Evolutionary conservation across 352 stramenopile genomes (phyloP).

Genomic region (Pythium rhizo-oryzae): DNA sequence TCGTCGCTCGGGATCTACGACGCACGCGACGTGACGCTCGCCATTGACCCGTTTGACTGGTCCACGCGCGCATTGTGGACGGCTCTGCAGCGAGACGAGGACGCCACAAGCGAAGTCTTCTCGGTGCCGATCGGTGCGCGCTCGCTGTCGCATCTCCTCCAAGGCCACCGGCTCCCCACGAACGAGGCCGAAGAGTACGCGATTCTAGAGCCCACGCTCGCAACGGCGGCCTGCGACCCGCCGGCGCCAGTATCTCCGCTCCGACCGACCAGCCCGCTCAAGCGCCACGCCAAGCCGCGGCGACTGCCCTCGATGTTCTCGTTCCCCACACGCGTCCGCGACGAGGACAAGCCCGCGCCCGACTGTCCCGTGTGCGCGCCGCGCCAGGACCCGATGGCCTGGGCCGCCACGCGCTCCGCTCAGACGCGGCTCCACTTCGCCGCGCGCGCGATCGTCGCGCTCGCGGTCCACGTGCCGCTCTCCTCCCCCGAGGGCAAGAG

Average conservation of each 20-base stretch:
- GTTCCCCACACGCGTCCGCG: constrained; percentile 7
- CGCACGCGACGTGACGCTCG: constrained; percentile 41
- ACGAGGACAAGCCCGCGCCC: not conserved
- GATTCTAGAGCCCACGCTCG: not conserved
- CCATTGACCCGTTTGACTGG: constrained; percentile 69
- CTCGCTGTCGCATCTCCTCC: constrained; percentile 42
- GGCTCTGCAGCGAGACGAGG: constrained; percentile 25
- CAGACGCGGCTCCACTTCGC: constrained; percentile 38
- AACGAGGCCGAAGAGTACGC: constrained; percentile 54
- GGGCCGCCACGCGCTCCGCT: constrained; percentile 20
- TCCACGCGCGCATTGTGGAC: constrained; percentile 20
- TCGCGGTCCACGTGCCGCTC: constrained; percentile 39
- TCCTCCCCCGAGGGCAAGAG: constrained; percentile 39
- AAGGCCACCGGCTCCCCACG: constrained; percentile 34
- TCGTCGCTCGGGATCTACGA: constrained; percentile 19
- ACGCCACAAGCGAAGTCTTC: constrained; percentile 29
- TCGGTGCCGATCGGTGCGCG: constrained; percentile 45
- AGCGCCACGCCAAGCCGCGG: constrained; percentile 7
- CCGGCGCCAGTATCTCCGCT: not conserved
- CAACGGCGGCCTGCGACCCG: not conserved
- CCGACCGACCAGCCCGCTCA: not conserved
- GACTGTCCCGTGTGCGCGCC: constrained; percentile 12
- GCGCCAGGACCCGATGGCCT: not conserved
- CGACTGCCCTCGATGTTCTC: constrained; percentile 30
- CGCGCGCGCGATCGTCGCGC: constrained; percentile 36